Evolutionary conservation across 2,329 filamentous ascomycete genomes (phyloP).

Genomic region (Ophiostoma quercus): DNA sequence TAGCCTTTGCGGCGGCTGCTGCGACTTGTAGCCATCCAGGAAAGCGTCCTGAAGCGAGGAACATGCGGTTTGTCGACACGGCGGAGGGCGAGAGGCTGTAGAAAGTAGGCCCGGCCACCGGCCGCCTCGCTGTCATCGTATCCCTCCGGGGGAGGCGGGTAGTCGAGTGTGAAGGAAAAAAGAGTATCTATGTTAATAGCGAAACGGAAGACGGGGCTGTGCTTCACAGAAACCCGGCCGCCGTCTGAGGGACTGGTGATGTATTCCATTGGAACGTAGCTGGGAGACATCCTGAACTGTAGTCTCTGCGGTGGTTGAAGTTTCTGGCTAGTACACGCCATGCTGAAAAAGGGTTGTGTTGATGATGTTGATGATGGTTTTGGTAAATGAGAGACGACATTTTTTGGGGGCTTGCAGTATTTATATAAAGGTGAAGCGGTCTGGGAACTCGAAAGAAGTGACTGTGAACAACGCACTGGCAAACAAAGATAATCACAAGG

Average conservation of each 20-base stretch:
- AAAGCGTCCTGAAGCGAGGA: not conserved
- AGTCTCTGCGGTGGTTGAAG: not conserved
- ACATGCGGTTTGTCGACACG: not conserved
- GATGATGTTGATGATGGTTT: not conserved
- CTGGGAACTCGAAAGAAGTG: not conserved
- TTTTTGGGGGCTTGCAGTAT: not conserved
- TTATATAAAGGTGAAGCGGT: not conserved
- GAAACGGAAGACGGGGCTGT: not conserved
- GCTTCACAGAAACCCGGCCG: not conserved
- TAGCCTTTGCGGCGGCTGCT: not conserved
- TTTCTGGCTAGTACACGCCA: not conserved
- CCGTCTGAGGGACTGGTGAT: not conserved
- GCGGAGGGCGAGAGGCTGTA: not conserved
- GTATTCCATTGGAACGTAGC: not conserved
- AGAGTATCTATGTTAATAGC: not conserved
- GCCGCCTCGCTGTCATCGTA: conserved; percentile 1
- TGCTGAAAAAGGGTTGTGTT: too few species aligned
- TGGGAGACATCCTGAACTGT: not conserved
- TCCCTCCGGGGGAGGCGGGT: not conserved
- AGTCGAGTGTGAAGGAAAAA: not conserved
- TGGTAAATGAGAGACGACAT: not conserved
- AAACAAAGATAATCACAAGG: not conserved
- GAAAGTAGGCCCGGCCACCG: not conserved
- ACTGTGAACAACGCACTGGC: not conserved
- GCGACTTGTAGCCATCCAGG: not conserved